These are phyloP conservation scores for Priceomyces carsonii DNA, from an alignment of 805 yeast genomes.

Conservation along the genomic window DNA sequence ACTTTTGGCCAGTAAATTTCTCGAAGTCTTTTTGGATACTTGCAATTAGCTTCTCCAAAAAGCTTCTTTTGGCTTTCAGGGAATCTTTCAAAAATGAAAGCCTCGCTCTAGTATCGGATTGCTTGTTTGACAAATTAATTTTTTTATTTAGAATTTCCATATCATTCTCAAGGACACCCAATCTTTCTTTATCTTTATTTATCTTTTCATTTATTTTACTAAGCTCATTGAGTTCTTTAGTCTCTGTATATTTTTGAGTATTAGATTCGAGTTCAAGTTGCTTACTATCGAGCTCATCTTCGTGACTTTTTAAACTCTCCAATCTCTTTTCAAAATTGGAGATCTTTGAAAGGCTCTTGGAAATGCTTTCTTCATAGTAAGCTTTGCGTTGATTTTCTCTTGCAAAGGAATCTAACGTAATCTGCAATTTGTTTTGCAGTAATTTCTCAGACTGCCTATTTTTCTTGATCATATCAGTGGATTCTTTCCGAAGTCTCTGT, in stretches of 20 bases:
- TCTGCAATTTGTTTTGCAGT: conserved; percentile 15
- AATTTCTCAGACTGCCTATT: conserved; percentile 11
- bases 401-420: conserved; percentile 22
- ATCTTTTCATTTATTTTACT: conserved; percentile 34
- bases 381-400: conserved; percentile 44
- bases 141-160: conserved; percentile 55
- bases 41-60: conserved; percentile 26
- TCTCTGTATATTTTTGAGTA: conserved; percentile 29
- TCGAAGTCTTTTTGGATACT: conserved; percentile 21
- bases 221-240: conserved; percentile 21
- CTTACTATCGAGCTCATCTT: conserved; percentile 49
- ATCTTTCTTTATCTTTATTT: conserved; percentile 33
- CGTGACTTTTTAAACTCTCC: conserved; percentile 38
- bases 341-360: conserved; percentile 34
- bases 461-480: conserved; percentile 5
- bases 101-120: conserved; percentile 60
- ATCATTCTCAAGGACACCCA: conserved; percentile 30
- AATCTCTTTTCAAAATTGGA: conserved; percentile 38
- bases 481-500: no score
- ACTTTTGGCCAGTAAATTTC: conserved; percentile 12
- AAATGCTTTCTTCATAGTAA: conserved; percentile 44
- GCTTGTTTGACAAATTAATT: conserved; percentile 53
- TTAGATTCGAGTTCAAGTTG: conserved; percentile 41
- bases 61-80: conserved; percentile 25
- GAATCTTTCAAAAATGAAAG: conserved; percentile 47